Evolutionary conservation across 2,329 filamentous ascomycete genomes (phyloP), one percentile per base, ranked within the genome.

Genomic region (Diaporthe citri): DNA sequence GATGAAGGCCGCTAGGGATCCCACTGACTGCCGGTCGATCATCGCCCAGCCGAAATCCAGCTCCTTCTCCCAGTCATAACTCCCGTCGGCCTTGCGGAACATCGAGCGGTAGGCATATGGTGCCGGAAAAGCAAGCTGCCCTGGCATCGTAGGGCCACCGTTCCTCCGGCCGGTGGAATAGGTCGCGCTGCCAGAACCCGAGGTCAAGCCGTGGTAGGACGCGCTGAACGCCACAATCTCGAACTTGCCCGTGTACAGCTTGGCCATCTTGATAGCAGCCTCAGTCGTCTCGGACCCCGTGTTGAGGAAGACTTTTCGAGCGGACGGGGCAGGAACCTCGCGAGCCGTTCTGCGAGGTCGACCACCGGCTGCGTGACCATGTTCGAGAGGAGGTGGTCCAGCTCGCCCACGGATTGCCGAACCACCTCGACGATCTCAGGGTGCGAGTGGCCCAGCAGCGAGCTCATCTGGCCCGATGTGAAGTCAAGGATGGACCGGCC

Each of bases 1-100:
- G 72, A 93, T 90, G 43, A 91, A 88, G 0, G 91, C 91, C 0
- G 91, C 90, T 0, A 93, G 85, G 0, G 90, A 92, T 0, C 91
- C 91, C 25, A 87, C 87, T 1, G 86, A 89, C 75, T 90, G 88
- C 6, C 85, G 82, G 77, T 93, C 91, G 57, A 93, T 83, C 82
- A 93, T 84, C n/a, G 84, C 83, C 85, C 89, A 93, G 25, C 89
- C 90, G 77, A 89, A 93, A 15, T 91, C 87, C 20, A 93, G 82
- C 79, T 93, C 92, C 0, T 89, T 88, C 77, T 91, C 85, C 91
- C 91, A 93, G 79, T 93, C 91, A 76, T 93, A 90, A 0, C 86
- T 86, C 0, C 90, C 90, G 76, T 93, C 90, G 1, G 48, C 62
- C 48, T 88, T 86, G 13, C 89, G 86, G 80, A 93, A 93, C 0